Percentiles rank a stretch among this genome's conserved stretches.
phyloP scores from a whole-genome alignment of 2,329 filamentous ascomycete species.

The Penicillium paneum region DNA sequence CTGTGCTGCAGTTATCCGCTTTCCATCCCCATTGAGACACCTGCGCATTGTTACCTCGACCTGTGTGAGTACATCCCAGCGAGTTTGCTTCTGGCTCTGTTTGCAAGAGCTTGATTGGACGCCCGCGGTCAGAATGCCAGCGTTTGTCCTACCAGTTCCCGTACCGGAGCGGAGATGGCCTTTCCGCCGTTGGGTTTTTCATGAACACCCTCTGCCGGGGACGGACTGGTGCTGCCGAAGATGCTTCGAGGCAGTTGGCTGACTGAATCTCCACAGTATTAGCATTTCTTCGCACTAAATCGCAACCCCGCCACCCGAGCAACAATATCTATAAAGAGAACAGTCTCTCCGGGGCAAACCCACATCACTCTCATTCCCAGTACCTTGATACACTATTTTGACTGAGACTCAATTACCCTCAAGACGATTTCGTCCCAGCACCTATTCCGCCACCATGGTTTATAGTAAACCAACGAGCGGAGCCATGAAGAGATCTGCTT shows the following conservation, averaged over 20 bases:
- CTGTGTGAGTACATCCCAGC: constrained; percentile 14
- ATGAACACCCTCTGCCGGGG: neutral
- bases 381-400: neutral
- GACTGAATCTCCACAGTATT: constrained; percentile 1
- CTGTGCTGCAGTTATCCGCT: constrained; percentile 18
- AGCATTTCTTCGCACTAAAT: neutral
- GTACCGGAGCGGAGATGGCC: neutral
- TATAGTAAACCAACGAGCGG: constrained; percentile 26
- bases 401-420: neutral
- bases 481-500: constrained; percentile 32
- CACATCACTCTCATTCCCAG: neutral
- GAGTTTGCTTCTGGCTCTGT: neutral
- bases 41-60: constrained; percentile 3
- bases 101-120: constrained; percentile 19
- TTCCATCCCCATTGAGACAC: constrained; percentile 10
- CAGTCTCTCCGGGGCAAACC: neutral
- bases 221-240: constrained; percentile 4
- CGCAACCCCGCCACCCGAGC: constrained; percentile 1
- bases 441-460: constrained; percentile 26
- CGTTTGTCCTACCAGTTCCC: constrained; percentile 13
- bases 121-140: constrained; percentile 2
- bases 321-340: constrained; percentile 10
- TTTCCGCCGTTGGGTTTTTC: constrained; percentile 8
- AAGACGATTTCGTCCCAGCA: neutral
- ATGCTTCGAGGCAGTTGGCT: constrained; percentile 4